phyloP scores from a whole-genome alignment of 495 filamentous ascomycete genomes.

The Apodospora peruviana region DNA sequence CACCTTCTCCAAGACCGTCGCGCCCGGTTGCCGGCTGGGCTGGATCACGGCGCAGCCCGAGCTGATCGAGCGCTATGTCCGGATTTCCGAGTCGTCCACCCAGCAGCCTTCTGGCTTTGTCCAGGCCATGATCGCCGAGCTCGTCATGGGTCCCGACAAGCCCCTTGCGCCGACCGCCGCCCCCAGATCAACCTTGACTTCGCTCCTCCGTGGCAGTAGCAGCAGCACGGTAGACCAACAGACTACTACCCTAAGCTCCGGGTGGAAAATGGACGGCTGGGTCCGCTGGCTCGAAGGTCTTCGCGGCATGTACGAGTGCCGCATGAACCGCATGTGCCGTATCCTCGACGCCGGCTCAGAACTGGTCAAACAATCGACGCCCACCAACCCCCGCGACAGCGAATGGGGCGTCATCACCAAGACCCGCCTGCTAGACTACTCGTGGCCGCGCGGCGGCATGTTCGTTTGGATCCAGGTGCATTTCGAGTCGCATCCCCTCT shows the following conservation, averaged over 20 bases:
- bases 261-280: conserved; percentile 84
- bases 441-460: conserved; percentile 85
- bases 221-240: too few relatives aligned
- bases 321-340: conserved; percentile 71
- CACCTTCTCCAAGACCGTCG: conserved; percentile 80
- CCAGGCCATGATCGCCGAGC: conserved; percentile 71
- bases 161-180: conserved; percentile 37
- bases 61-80: conserved; percentile 65
- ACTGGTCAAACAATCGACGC: conserved; percentile 44
- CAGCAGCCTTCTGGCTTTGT: conserved; percentile 86
- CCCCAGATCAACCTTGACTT: conserved; percentile 22
- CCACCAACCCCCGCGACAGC: conserved; percentile 17
- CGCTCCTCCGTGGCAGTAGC: conserved; percentile 18
- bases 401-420: conserved; percentile 69
- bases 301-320: conserved; percentile 71
- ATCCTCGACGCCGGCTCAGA: conserved; percentile 61
- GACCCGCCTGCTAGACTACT: conserved; percentile 64
- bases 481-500: conserved; percentile 68
- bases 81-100: conserved; percentile 64
- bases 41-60: conserved; percentile 79
- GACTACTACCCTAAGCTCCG: conserved; percentile 29
- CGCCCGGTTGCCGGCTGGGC: conserved; percentile 73
- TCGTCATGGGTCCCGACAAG: conserved; percentile 64
- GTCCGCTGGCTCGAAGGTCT: conserved; percentile 83
- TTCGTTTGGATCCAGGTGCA: conserved; percentile 76